phyloP scores from a whole-genome alignment of 139 green algal genomes.

The Chlorella ohadii region DNA sequence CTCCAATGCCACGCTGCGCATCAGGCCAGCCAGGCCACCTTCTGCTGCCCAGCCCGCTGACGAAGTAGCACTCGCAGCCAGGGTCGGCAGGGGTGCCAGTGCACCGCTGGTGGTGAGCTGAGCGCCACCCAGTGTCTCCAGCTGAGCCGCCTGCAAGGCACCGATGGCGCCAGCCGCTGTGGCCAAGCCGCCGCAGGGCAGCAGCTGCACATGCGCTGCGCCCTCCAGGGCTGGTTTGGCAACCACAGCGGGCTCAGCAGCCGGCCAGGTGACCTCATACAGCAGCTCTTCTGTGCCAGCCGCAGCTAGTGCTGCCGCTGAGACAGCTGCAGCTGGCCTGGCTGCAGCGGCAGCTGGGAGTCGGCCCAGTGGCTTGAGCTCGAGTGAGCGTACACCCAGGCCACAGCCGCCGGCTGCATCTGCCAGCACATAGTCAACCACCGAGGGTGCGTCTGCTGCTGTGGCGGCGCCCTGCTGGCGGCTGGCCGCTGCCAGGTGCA shows the following conservation, averaged over 20 bases:
- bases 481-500: slow-evolving; percentile 19
- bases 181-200: not conserved
- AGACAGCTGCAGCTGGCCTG: not conserved
- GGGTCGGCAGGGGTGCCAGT: not conserved
- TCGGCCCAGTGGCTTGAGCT: slow-evolving; percentile 27
- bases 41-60: not conserved
- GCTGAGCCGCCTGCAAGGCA: not conserved
- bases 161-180: not conserved
- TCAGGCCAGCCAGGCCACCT: slow-evolving; percentile 18
- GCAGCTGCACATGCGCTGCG: not conserved
- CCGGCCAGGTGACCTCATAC: slow-evolving; percentile 46
- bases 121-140: not conserved
- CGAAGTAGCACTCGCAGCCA: not conserved
- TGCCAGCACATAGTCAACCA: slow-evolving; percentile 34
- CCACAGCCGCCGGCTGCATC: not conserved
- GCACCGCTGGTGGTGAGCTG: slow-evolving; percentile 11
- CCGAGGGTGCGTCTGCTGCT: not conserved
- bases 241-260: not conserved
- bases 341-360: not conserved
- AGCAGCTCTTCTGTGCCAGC: slow-evolving; percentile 33
- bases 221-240: no score
- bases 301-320: not conserved
- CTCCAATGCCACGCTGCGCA: slow-evolving; percentile 33
- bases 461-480: not conserved
- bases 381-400: slow-evolving; percentile 16